phyloP scores from a whole-genome alignment of 495 filamentous ascomycete genomes.

The Hypomontagnella submonticulosa region DNA sequence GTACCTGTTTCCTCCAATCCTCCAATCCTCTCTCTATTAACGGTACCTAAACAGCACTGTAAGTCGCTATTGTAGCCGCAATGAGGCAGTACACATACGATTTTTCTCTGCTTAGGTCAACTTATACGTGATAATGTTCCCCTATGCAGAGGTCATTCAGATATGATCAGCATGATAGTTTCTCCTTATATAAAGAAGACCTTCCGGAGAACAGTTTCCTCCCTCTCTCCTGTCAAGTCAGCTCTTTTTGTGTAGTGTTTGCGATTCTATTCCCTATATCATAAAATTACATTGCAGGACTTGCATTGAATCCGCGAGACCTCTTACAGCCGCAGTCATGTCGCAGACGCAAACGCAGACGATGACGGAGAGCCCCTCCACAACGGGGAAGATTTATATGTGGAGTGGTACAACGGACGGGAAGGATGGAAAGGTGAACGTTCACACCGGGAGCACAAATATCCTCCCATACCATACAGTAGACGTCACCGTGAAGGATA shows the following conservation, averaged over 20 bases:
- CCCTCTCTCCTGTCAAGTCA: too few species aligned
- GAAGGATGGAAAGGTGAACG: neutral
- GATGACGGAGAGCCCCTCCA: neutral
- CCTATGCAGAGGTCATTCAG: too few species aligned
- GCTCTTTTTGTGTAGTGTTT: too few species aligned
- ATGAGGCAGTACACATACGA: too few species aligned
- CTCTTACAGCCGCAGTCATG: neutral
- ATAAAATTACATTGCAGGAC: neutral
- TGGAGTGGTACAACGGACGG: neutral
- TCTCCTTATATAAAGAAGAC: too few species aligned
- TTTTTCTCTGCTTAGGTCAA: too few species aligned
- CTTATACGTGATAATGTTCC: too few species aligned
- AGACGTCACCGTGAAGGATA: conserved; percentile 2
- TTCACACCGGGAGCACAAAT: neutral
- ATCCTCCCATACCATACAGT: neutral
- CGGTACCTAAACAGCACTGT: too few species aligned
- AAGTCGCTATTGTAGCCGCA: too few species aligned
- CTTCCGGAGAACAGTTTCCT: too few species aligned
- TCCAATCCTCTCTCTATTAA: neutral
- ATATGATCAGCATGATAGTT: too few species aligned
- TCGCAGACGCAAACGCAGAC: neutral
- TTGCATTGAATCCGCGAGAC: neutral
- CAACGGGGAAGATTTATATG: neutral
- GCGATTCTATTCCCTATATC: too few species aligned
- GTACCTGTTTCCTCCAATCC: conserved; percentile 1